Evolutionary conservation across 2,329 filamentous ascomycete genomes (phyloP).

Genomic region (Microascus cirrosus): DNA sequence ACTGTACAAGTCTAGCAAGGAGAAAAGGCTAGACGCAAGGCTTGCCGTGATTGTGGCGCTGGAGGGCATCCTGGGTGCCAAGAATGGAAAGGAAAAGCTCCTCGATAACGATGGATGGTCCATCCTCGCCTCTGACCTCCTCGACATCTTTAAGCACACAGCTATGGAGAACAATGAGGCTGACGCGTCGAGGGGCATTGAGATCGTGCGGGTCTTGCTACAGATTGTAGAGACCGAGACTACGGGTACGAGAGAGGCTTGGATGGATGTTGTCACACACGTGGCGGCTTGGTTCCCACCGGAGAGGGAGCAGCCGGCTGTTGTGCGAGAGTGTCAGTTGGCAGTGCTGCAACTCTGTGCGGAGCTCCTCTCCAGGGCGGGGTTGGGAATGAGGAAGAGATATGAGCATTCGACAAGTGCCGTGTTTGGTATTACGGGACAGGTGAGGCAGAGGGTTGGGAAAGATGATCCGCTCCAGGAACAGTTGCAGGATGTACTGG

Average conservation of each 20-base stretch:
- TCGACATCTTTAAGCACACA: slow-evolving; percentile 25
- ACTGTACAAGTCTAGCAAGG: slow-evolving; percentile 36
- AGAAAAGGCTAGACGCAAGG: slow-evolving; percentile 36
- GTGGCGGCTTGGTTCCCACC: slow-evolving; percentile 36
- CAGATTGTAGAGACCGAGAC: slow-evolving; percentile 35
- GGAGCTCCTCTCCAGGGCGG: slow-evolving; percentile 35
- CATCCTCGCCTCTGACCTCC: slow-evolving; percentile 37
- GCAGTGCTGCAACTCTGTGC: slow-evolving; percentile 45
- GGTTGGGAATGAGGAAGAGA: slow-evolving; percentile 32
- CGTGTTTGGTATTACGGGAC: slow-evolving; percentile 33
- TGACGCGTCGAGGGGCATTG: slow-evolving; percentile 35
- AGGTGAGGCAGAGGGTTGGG: slow-evolving; percentile 22
- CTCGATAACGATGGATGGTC: slow-evolving; percentile 42
- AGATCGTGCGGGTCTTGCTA: slow-evolving; percentile 45
- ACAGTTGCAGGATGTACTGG: slow-evolving; percentile 32
- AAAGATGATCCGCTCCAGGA: slow-evolving; percentile 22
- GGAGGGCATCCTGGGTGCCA: slow-evolving; percentile 41
- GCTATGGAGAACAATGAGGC: slow-evolving; percentile 13
- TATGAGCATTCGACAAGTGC: slow-evolving; percentile 40
- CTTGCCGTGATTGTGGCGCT: slow-evolving; percentile 46
- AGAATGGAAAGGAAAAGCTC: slow-evolving; percentile 35
- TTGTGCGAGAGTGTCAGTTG: slow-evolving; percentile 36
- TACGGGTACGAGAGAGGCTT: slow-evolving; percentile 34
- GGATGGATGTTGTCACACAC: slow-evolving; percentile 43
- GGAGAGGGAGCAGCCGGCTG: slow-evolving; percentile 12